These are phyloP conservation scores for Trametopsis cervina DNA, from an alignment of 768 basidiomycete species.

Conservation along the genomic window DNA sequence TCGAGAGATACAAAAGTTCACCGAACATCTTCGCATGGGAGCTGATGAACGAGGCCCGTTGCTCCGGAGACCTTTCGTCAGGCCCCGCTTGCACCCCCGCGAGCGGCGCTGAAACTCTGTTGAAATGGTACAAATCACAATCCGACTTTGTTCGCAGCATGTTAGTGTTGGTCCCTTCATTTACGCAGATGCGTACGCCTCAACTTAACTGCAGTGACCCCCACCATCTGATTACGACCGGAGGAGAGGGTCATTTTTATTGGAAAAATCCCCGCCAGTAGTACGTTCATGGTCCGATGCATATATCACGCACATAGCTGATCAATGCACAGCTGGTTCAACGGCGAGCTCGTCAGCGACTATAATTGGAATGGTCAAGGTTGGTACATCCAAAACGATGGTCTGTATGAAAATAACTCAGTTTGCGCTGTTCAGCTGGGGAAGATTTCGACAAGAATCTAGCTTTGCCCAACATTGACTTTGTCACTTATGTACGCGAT, in stretches of 20 bases:
- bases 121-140: conserved; percentile 45
- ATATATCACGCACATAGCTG: too few relatives aligned
- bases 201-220: conserved; percentile 32
- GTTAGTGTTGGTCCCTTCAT: conserved; percentile 25
- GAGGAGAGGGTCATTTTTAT: conserved; percentile 52
- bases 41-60: conserved; percentile 51
- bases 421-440: conserved; percentile 37
- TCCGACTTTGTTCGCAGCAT: conserved; percentile 44
- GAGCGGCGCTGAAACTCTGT: conserved; percentile 34
- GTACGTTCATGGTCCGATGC: conserved; percentile 9
- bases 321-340: conserved; percentile 27
- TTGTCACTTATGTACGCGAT: conserved; percentile 45
- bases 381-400: too few relatives aligned
- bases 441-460: conserved; percentile 49
- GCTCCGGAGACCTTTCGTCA: conserved; percentile 43
- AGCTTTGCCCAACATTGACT: conserved; percentile 45
- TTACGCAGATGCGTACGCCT: neutral
- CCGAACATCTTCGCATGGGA: conserved; percentile 28
- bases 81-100: conserved; percentile 39
- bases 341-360: conserved; percentile 39
- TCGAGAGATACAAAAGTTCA: conserved; percentile 24
- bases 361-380: conserved; percentile 54
- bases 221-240: conserved; percentile 47
- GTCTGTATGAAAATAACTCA: too few relatives aligned
- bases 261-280: conserved; percentile 36